Base-by-base conservation (phyloP, 176 grass and related monocot species). In the Phoenix dactylifera region DNA sequence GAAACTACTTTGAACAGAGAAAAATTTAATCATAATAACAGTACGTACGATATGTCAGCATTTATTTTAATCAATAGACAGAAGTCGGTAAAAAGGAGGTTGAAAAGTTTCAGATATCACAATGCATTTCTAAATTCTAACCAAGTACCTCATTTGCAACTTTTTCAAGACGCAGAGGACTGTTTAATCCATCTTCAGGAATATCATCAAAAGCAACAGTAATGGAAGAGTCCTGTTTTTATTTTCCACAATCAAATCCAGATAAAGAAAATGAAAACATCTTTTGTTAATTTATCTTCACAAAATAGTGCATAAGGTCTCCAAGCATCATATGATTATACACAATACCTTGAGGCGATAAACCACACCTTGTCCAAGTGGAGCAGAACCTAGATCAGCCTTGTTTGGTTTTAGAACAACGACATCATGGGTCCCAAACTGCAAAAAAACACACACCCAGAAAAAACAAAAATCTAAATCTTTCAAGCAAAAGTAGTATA, bases 181-280 rank as follows among this genome's bases (percentile, higher is more conserved):
- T 85, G 75, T 96, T 96, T 80, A 96, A 77, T 64, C 92, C 92
- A 76, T 96, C 92, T 82, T 90, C 92, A 75, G 92, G 92, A 50
- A 96, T 85, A 64, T 90, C 92, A 80, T 96, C 87, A 63, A 96
- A 96, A 77, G 81, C 87, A 60, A 96, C 83, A 1, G 71, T 82
- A 74, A 96, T 90, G 50, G 92, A 96, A 74, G 80, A 85, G 75
- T 90, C 91, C 86, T 96, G 54, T 73, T 81, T 28, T 44, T 44
- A 44, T 44, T 44, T 44, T 44, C 35, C 35, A 44, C 35, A 44
- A 44, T 44, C 35, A 44, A n/a, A 72, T 68, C 57, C n/a, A 73
- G 53, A 80, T 49, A 64, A 24, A 58, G 16, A 55, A 70, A 63
- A 18, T 26, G 7, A n/a, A 73, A 62, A 53, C 3, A 66, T 44